Percentiles rank a stretch among this genome's conserved stretches.
phyloP scores from a whole-genome alignment of 768 basidiomycete species.

The Boletus vermiculosoides region DNA sequence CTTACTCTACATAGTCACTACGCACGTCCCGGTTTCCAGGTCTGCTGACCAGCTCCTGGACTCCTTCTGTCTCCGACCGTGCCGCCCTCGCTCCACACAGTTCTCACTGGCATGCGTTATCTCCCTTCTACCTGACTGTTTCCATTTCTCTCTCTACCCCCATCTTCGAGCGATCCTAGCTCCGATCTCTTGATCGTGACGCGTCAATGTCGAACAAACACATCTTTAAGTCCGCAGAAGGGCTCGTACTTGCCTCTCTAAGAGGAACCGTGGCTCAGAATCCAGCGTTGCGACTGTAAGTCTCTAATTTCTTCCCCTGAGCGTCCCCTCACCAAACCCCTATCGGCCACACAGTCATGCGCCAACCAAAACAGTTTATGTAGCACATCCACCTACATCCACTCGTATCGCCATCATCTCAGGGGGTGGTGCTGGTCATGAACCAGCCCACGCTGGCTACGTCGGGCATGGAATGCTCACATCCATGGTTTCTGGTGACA shows the following conservation, averaged over 20 bases:
- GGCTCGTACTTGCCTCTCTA: constrained; percentile 43
- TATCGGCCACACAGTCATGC: constrained; percentile 30
- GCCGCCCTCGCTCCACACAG: neutral
- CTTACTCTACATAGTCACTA: too few species aligned
- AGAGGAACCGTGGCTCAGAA: constrained; percentile 43
- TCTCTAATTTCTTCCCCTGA: neutral
- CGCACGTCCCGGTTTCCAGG: too few species aligned
- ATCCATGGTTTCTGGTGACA: constrained; percentile 58
- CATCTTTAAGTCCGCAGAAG: constrained; percentile 31
- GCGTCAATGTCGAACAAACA: neutral
- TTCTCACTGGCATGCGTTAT: neutral
- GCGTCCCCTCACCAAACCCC: neutral
- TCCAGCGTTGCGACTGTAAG: constrained; percentile 40
- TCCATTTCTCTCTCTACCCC: neutral
- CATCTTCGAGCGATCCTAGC: too few species aligned
- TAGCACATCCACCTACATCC: constrained; percentile 17
- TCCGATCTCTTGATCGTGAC: neutral
- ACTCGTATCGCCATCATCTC: constrained; percentile 42
- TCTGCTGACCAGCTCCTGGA: neutral
- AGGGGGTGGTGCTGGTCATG: constrained; percentile 57
- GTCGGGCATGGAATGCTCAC: constrained; percentile 56
- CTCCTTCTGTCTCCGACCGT: neutral
- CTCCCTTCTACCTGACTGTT: neutral
- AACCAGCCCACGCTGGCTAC: constrained; percentile 58
- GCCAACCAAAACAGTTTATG: constrained; percentile 38